phyloP scores from a whole-genome alignment of 805 yeast genomes.

The Wickerhamomyces alni region DNA sequence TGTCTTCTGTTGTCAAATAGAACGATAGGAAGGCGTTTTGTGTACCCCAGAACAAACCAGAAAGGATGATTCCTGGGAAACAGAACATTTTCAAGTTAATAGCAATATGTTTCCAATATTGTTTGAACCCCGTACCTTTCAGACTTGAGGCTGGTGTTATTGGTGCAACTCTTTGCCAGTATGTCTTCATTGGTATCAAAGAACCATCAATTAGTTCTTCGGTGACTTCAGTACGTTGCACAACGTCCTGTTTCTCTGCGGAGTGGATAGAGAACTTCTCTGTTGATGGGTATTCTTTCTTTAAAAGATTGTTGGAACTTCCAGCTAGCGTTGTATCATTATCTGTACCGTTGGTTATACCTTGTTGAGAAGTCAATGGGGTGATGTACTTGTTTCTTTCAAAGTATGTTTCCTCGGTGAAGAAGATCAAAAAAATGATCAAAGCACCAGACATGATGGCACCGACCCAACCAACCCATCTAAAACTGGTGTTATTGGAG shows the following conservation, averaged over 20 bases:
- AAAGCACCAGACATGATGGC: conserved; percentile 59
- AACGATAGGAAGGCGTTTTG: conserved; percentile 75
- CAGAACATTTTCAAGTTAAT: conserved; percentile 49
- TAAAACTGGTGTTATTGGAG: conserved; percentile 52
- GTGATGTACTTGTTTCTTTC: conserved; percentile 43
- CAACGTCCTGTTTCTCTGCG: conserved; percentile 1
- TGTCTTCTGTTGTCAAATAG: conserved; percentile 69
- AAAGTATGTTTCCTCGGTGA: conserved; percentile 67
- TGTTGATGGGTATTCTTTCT: conserved; percentile 6
- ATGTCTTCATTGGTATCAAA: conserved; percentile 35
- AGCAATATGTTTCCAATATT: conserved; percentile 47
- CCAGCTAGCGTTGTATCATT: conserved; percentile 9
- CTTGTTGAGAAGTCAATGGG: conserved; percentile 21
- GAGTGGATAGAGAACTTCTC: conserved; percentile 12
- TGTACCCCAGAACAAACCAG: conserved; percentile 75
- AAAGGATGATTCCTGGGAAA: conserved; percentile 59
- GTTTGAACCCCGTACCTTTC: conserved; percentile 59
- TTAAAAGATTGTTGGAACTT: neutral
- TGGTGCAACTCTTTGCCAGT: conserved; percentile 39
- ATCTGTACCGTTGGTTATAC: conserved; percentile 11
- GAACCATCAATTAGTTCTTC: conserved; percentile 33
- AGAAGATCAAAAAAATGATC: conserved; percentile 46
- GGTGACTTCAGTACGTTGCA: conserved; percentile 1
- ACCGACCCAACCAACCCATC: conserved; percentile 74
- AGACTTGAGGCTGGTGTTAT: conserved; percentile 55